These are phyloP conservation scores for Chlorella sp. DNA, from an alignment of 139 green algal species.

Conservation along the genomic window DNA sequence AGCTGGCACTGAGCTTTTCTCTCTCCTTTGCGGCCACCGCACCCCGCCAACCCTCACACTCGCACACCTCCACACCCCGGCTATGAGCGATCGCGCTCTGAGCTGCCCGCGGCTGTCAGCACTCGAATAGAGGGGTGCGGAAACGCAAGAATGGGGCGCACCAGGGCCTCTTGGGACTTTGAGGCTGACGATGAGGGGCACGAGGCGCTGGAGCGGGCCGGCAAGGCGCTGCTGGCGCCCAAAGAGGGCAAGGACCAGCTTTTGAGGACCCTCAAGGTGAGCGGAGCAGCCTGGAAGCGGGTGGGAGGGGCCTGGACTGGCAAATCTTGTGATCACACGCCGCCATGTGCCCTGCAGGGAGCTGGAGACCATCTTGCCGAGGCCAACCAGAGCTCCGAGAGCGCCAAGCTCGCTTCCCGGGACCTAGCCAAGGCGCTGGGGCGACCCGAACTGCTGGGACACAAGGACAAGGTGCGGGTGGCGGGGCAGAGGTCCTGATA, in stretches of 20 bases:
- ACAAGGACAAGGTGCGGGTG: slow-evolving; percentile 62
- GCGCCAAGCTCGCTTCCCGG: slow-evolving; percentile 32
- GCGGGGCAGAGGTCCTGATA: too few species aligned
- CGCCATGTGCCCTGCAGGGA: slow-evolving; percentile 29
- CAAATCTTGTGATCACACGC: neutral
- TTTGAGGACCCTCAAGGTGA: slow-evolving; percentile 63
- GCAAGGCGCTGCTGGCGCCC: slow-evolving; percentile 34
- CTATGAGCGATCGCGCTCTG: neutral
- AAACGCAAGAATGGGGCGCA: neutral
- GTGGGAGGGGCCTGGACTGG: neutral
- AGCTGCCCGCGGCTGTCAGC: neutral
- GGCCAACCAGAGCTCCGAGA: slow-evolving; percentile 52
- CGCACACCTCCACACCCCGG: neutral
- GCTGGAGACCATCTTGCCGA: slow-evolving; percentile 46
- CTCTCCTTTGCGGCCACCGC: too few species aligned
- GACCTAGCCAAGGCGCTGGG: slow-evolving; percentile 48
- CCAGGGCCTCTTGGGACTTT: slow-evolving; percentile 35
- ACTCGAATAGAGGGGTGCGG: neutral
- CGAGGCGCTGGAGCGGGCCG: slow-evolving; percentile 23
- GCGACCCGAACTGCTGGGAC: slow-evolving; percentile 39
- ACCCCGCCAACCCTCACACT: too few species aligned
- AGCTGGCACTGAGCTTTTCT: too few species aligned
- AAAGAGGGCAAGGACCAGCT: slow-evolving; percentile 60
- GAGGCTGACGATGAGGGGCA: slow-evolving; percentile 24
- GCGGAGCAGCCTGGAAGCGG: neutral